phyloP scores from a whole-genome alignment of 208 protist genomes.

The Acanthamoeba sp. region DNA sequence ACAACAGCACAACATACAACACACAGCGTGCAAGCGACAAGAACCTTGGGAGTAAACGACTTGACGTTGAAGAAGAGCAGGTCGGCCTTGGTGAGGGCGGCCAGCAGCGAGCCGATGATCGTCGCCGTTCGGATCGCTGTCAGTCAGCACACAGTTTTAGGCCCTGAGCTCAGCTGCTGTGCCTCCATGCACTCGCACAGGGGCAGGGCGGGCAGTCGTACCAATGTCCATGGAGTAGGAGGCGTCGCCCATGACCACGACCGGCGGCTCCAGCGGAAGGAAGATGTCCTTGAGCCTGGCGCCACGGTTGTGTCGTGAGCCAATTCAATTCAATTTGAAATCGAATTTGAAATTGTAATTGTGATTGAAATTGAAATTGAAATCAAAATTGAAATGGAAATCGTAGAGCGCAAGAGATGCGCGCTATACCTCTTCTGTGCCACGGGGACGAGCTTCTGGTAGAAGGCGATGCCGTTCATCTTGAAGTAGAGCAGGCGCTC shows the following conservation, averaged over 20 bases:
- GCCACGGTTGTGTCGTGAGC: neutral
- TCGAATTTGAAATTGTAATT: no score
- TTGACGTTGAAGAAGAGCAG: slow-evolving; percentile 86
- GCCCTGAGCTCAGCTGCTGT: no score
- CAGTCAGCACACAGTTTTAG: neutral
- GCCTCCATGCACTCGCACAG: no score
- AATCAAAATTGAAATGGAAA: no score
- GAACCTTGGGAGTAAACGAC: slow-evolving; percentile 32
- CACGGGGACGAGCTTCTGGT: slow-evolving; percentile 34
- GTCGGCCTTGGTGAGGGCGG: slow-evolving; percentile 69
- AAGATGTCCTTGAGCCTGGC: slow-evolving; percentile 70
- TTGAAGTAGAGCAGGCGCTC: slow-evolving; percentile 80
- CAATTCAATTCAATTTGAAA: no score
- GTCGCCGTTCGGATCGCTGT: slow-evolving; percentile 80
- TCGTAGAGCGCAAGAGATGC: no score
- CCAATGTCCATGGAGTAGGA: slow-evolving; percentile 83
- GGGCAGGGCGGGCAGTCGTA: no score
- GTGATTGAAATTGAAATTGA: no score
- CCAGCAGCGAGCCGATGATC: slow-evolving; percentile 80
- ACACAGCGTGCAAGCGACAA: neutral
- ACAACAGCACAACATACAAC: neutral
- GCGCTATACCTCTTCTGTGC: neutral
- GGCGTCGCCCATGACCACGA: slow-evolving; percentile 80
- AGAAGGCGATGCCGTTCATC: slow-evolving; percentile 34
- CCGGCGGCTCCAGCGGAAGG: slow-evolving; percentile 78